Percentiles rank a stretch among this genome's conserved stretches.
Conservation (phyloP, 176 grass and related monocot species). For the Hordeum marinum region DNA sequence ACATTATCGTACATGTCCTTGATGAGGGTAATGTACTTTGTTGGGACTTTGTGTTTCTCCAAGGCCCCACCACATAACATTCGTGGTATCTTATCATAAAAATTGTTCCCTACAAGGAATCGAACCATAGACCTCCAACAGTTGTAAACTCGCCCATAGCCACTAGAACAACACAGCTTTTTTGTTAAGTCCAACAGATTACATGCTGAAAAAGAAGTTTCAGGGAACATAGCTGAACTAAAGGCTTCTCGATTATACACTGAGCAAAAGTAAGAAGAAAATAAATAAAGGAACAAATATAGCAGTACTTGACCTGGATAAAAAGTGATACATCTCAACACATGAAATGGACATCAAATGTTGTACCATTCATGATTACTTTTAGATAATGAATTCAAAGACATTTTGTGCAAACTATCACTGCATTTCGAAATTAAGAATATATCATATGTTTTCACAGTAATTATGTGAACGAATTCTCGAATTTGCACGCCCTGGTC, state of each 20-base stretch:
- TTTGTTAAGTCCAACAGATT: neutral
- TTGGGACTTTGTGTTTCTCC: too few species aligned
- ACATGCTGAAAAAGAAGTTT: neutral
- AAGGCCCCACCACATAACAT: too few species aligned
- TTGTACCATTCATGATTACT: neutral
- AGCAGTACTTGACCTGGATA: neutral
- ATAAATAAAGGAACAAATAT: neutral
- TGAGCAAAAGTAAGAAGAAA: slow-evolving; percentile 5
- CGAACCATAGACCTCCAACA: too few species aligned
- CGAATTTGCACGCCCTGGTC: neutral
- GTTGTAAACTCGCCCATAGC: too few species aligned
- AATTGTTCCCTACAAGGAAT: too few species aligned
- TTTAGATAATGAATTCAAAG: neutral
- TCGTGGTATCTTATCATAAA: too few species aligned
- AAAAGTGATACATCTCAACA: neutral
- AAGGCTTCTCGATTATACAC: neutral
- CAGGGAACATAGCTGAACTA: neutral
- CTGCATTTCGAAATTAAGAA: neutral
- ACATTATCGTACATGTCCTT: too few species aligned
- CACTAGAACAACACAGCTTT: too few species aligned
- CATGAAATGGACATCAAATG: neutral
- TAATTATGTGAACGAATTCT: neutral
- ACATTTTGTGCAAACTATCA: neutral
- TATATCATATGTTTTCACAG: neutral
- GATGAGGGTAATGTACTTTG: too few species aligned